Evolutionary conservation across 73 alveolate species (phyloP), one percentile per base, ranked within the genome.

Genomic region (Paramecium tetraurelia): DNA sequence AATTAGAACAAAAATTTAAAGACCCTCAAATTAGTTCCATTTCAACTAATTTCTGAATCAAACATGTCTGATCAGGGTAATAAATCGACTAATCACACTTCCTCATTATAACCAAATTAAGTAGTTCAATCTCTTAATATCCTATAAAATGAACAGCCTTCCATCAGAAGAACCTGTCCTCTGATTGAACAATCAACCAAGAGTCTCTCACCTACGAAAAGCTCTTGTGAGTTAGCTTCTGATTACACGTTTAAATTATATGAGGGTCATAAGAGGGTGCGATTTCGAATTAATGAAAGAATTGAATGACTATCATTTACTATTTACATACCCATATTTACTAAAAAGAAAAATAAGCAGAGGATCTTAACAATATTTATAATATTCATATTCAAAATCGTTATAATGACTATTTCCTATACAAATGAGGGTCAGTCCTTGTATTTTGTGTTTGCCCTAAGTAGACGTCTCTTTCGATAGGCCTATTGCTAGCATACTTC

Each of bases 321-420:
- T 53, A 18, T 5, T 53, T 1, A 53, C 11, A 53, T 53, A n/a
- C 5, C 14, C 69, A 53, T 53, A 53, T 53, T 18, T 53, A 53
- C 69, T 53, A 18, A 18, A 53, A n/a, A n/a, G 21, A n/a, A 53
- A 4, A 1, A 53, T 20, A 53, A 53, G 21, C 8, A 53, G 69
- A n/a, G 69, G 31, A 18, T 53, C 69, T 53, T 53, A 53, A 18
- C 20, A 18, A 16, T 53, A 53, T 53, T 53, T 53, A 53, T 53
- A 53, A n/a, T 53, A n/a, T 53, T 53, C 69, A 4, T 21, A 31
- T 33, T 80, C 90, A 80, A 43, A 80, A 43, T 80, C 90, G 35
- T 80, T 80, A 43, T 40, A 80, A 35, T 20, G 90, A 80, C 46
- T 80, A 35, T 80, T 80, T 31, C 16, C 90, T 80, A 80, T 31